Evolutionary conservation across 2,329 filamentous ascomycete species (phyloP), one percentile per base, ranked within the genome.

Genomic region (Calonectria montana): DNA sequence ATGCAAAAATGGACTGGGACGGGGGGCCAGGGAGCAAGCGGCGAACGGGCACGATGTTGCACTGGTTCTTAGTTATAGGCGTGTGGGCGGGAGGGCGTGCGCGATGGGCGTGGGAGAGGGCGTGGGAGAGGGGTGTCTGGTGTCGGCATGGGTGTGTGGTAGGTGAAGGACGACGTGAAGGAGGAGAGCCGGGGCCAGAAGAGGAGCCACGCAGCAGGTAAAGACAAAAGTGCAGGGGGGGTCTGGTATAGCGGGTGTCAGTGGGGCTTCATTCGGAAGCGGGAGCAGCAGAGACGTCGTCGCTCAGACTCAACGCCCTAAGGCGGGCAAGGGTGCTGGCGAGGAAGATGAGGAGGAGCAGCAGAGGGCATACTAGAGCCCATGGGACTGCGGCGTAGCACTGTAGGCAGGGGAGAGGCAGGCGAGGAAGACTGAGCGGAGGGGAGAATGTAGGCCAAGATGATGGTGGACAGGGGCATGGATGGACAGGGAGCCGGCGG

Each of bases 1-100:
- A 64, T 70, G 68, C 29, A 63, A 62, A 71, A 71, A 71, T 57
- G 64, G 69, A 67, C 57, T 35, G 55, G 69, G 53, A 67, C 53
- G 62, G 67, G 61, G 67, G 67, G 64, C 55, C 70, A 73, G 73
- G 67, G 62, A 65, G 50, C 48, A 48, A 67, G 73, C 72, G 67
- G 68, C 65, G 63, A 75, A 69, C 57, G 69, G 66, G 48, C 69
- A 59, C 69, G 71, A 73, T 73, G 76, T 76, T 72, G 73, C 69
- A 76, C 78, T 77, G 69, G 74, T 67, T 75, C 73, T 78, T 71
- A 75, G 74, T 75, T 77, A 62, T 72, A 78, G 75, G 76, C 73
- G 75, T 77, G 73, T 41, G 63, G 50, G 29, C 68, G 64, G 45
- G 70, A 70, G 75, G 75, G 72, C 68, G 74, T 76, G 73, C 69